phyloP scores from a whole-genome alignment of 139 green algal species.

The Asterochloris erici region DNA sequence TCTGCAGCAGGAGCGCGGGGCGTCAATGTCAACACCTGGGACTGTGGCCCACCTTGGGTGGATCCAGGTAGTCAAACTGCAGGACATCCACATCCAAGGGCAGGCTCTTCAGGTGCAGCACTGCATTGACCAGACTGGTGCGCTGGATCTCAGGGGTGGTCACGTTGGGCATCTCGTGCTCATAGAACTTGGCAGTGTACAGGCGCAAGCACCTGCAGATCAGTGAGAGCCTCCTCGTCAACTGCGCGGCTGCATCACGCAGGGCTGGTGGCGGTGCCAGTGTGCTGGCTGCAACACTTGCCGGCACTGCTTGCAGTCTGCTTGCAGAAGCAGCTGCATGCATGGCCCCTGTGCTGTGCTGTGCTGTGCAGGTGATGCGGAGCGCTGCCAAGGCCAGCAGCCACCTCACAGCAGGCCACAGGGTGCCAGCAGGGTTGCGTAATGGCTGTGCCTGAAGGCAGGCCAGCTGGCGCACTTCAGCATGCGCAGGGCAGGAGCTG shows the following conservation, averaged over 20 bases:
- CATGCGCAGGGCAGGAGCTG: neutral
- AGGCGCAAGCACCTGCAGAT: conserved; percentile 82
- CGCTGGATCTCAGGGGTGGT: conserved; percentile 92
- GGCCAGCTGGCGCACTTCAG: neutral
- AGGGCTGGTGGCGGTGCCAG: no score
- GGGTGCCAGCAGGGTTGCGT: conserved; percentile 1
- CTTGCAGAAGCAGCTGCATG: no score
- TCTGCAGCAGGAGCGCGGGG: no score
- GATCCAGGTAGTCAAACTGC: conserved; percentile 93
- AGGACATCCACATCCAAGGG: conserved; percentile 81
- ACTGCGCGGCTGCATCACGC: no score
- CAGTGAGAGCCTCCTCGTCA: no score
- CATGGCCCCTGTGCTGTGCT: no score
- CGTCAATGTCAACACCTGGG: neutral
- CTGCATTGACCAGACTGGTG: conserved; percentile 72
- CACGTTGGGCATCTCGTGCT: conserved; percentile 74
- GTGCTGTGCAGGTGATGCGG: no score
- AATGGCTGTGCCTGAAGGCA: neutral
- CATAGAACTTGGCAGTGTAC: conserved; percentile 82
- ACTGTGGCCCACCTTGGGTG: conserved; percentile 38
- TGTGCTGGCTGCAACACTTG: no score
- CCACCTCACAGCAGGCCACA: conserved; percentile 16
- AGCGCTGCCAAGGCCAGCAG: no score
- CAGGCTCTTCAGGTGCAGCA: conserved; percentile 94
- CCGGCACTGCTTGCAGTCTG: no score